Base-by-base conservation (phyloP, 768 basidiomycete species). In the Tulasnella sp. region DNA sequence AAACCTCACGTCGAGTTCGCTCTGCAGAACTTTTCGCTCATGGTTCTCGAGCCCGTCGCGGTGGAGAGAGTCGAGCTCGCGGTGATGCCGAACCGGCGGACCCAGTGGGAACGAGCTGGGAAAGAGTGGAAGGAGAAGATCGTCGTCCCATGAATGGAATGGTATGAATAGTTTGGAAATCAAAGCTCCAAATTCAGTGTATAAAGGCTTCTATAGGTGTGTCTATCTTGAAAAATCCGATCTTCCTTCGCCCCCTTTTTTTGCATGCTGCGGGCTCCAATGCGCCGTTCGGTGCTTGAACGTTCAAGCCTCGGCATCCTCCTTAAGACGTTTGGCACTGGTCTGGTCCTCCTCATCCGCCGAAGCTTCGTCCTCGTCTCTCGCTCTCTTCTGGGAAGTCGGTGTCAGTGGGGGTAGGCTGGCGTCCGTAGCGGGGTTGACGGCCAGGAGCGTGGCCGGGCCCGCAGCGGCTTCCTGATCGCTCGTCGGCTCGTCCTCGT, bases 1-100 rank as follows among this genome's bases (percentile, higher is more conserved):
- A 80, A 80, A 79, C 79, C 77, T 78, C 80, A 84, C 68, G 82
- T 86, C 82, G 82, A 86, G 68, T 77, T 67, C 40, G 89, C 92
- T 37, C 78, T 90, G 73, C 75, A 79, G 11, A 90, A 91, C 76
- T 94, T 92, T 75, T 87, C 89, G 19, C 78, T 94, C 77, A 75
- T 94, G 47, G 78, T 92, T 12, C 81, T 94, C 36, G 91, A 94
- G 76, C 89, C 91, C 0, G 76, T 80, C 1, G 84, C 86, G 69
- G 86, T 93, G 39, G 93, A 95, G 77, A 86, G 85, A 80, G 77
- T 88, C 17, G 90, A 90, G 77, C 76, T 94, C 36, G 84, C 80
- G 0, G 81, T 83, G 22, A 72, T 80, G 29, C 90, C 89, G 9
- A 85, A 91, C 75, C 82, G 82, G 74, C 80, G 91, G 77, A 87